These are phyloP conservation scores for Hordeum pubiflorum DNA, from an alignment of 202 grass and related monocot genomes.

Conservation along the genomic window DNA sequence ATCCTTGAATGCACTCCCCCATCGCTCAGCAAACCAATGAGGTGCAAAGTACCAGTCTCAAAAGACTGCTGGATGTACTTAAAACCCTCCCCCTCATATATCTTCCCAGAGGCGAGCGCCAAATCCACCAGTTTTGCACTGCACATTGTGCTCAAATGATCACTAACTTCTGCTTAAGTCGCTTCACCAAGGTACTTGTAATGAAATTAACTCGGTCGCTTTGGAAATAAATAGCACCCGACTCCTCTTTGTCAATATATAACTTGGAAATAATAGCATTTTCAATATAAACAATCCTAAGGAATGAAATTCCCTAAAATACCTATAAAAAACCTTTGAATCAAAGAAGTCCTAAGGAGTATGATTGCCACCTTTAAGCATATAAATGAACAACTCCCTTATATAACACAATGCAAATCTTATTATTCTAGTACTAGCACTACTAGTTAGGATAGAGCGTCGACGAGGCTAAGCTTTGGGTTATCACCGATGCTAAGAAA, in stretches of 20 bases:
- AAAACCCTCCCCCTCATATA: conserved; percentile 61
- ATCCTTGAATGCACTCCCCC: conserved; percentile 69
- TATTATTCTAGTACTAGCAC: background rate
- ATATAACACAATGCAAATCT: background rate
- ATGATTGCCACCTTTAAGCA: background rate
- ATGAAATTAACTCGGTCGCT: background rate
- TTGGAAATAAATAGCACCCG: background rate
- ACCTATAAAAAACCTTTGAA: background rate
- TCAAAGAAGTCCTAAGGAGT: background rate
- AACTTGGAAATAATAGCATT: background rate
- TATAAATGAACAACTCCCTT: background rate
- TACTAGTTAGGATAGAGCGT: too few species aligned
- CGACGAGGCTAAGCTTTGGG: too few species aligned
- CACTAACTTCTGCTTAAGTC: background rate
- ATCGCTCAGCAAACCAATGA: conserved; percentile 63
- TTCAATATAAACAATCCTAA: background rate
- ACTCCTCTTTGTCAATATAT: background rate
- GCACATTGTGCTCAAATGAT: background rate
- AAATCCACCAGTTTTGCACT: conserved; percentile 57
- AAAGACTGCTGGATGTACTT: conserved; percentile 60
- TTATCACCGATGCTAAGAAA: too few species aligned
- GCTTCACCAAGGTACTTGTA: background rate
- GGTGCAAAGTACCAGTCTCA: conserved; percentile 50
- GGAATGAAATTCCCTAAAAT: background rate
- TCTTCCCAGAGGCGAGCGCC: conserved; percentile 45